Base-by-base conservation (phyloP, 805 yeast genomes). In the Lipomyces orientalis region DNA sequence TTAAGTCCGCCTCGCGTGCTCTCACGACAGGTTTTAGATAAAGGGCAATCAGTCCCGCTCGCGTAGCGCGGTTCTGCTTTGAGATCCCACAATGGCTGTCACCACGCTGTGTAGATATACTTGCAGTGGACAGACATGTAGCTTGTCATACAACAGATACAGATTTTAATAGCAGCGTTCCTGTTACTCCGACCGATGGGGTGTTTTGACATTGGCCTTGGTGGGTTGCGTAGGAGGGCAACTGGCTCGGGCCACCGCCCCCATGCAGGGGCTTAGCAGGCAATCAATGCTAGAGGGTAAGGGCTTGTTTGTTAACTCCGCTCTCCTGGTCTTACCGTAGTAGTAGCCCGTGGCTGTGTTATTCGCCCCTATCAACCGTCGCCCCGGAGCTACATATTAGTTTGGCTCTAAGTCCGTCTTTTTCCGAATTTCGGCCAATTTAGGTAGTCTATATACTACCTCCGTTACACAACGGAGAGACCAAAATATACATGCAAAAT, bases 1-100 rank as follows among this genome's bases (percentile, higher is more conserved):
- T 43, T 43, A 43, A 43, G 49, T 43, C 49, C 49, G 49, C 49
- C 49, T 43, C 49, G 49, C 49, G 49, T 43, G 49, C 49, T 16
- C 19, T 25, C 29, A 3, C 29, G 29, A 25, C 29, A 25, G 29
- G 1, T 25, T 25, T 25, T 25, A 25, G 29, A 25, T 25, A 25
- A 3, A 25, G n/a, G n/a, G n/a, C n/a, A n/a, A n/a, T n/a, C 29
- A 25, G 3, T 25, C 29, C 29, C 29, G 29, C 29, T 1, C 29
- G 29, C 25, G 2, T 2, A 52, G 29, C 2, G 14, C 29, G 29
- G 29, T 25, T 25, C 29, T 25, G 29, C 29, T 25, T 25, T 3
- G 29, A 25, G 29, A 25, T n/a, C 29, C 29, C 29, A 25, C 29
- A 25, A 25, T 25, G 29, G 29, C 29, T 25, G 29, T 25, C 29